Conservation (phyloP, 78 protist species). For the Acrasis kona region DNA sequence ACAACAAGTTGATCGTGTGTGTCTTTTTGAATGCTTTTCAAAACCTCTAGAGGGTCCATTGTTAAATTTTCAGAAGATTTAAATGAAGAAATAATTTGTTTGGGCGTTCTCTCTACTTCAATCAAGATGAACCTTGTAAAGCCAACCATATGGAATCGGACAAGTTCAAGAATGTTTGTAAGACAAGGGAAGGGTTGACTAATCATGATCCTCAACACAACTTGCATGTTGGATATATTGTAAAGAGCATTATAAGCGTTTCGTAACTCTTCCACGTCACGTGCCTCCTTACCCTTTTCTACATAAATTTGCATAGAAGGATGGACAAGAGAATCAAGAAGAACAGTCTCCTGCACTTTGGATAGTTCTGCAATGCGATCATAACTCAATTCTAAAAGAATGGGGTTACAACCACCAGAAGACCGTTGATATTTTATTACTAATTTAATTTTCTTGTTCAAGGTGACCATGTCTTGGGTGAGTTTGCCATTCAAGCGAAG, state of each 20-base stretch:
- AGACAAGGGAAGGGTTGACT: neutral
- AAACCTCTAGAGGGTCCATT: neutral
- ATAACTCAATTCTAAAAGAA: neutral
- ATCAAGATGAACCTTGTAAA: neutral
- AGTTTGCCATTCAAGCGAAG: neutral
- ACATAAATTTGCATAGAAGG: neutral
- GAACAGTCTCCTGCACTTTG: neutral
- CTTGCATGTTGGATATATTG: neutral
- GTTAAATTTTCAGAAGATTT: neutral
- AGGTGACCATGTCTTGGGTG: neutral
- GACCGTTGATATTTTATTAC: neutral
- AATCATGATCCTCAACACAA: neutral
- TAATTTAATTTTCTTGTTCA: neutral
- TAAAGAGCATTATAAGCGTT: neutral
- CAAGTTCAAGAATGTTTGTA: neutral
- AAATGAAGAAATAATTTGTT: neutral
- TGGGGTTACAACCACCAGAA: neutral
- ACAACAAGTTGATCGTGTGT: neutral
- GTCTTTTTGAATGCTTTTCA: neutral
- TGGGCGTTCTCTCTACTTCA: neutral
- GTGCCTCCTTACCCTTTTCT: neutral
- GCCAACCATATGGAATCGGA: neutral
- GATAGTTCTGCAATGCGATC: neutral
- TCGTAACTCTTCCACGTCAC: neutral
- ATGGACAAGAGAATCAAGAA: neutral